Conservation (phyloP, 805 yeast species). For the Metschnikowia lunata region DNA sequence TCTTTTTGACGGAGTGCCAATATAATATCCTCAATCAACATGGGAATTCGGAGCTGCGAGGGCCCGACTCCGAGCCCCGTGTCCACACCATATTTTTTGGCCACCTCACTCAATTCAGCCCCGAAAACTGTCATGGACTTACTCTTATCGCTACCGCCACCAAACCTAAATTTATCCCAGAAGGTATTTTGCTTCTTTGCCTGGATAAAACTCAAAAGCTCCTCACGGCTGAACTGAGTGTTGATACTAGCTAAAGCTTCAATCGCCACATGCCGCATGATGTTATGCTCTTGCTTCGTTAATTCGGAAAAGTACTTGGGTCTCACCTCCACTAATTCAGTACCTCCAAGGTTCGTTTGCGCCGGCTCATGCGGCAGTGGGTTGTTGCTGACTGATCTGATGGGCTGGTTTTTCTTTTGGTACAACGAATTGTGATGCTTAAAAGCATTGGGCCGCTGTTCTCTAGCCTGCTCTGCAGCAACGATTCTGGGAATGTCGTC, state of each 20-base stretch:
- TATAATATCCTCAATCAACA: slow-evolving; percentile 80
- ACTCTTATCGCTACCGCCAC: slow-evolving; percentile 22
- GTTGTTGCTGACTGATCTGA: slow-evolving; percentile 17
- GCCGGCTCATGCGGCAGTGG: slow-evolving; percentile 11
- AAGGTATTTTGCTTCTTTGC: slow-evolving; percentile 42
- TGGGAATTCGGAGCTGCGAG: slow-evolving; percentile 71
- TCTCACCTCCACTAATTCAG: background rate
- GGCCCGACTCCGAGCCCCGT: slow-evolving; percentile 85
- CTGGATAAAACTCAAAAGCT: slow-evolving; percentile 39
- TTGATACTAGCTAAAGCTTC: slow-evolving; percentile 42
- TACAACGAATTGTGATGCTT: slow-evolving; percentile 61
- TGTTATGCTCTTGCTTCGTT: slow-evolving; percentile 49
- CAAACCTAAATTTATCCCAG: slow-evolving; percentile 51
- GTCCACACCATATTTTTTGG: slow-evolving; percentile 72
- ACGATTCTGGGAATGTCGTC: slow-evolving; percentile 97
- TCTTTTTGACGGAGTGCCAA: slow-evolving; percentile 83
- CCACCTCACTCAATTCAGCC: slow-evolving; percentile 62
- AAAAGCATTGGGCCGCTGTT: slow-evolving; percentile 87
- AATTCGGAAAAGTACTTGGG: slow-evolving; percentile 61
- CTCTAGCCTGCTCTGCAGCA: slow-evolving; percentile 94
- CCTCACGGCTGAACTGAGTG: slow-evolving; percentile 26
- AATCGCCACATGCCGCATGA: slow-evolving; percentile 56
- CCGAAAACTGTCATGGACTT: slow-evolving; percentile 61
- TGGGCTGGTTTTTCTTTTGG: slow-evolving; percentile 27
- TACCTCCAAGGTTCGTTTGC: slow-evolving; percentile 1